Percentiles rank a stretch among this genome's conserved stretches.
phyloP scores from a whole-genome alignment of 192 early-diverging fungal species.

The Umbelopsis sp. region DNA sequence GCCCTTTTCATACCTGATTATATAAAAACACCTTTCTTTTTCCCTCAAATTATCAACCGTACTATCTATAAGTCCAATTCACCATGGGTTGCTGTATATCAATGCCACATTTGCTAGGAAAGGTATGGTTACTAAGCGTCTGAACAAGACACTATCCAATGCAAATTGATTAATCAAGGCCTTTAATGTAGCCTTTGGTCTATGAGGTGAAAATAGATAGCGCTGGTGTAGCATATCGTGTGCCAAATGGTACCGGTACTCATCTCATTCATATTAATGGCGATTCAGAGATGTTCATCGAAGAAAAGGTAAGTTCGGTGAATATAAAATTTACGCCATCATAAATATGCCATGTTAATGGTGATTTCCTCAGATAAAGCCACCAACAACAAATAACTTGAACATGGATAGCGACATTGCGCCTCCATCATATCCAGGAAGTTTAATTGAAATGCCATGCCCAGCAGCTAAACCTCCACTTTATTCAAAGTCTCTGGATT shows the following conservation, averaged over 20 bases:
- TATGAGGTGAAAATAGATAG: conserved; percentile 36
- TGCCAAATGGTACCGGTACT: conserved; percentile 35
- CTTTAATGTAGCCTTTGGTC: conserved; percentile 22
- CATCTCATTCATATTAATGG: conserved; percentile 34
- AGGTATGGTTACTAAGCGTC: conserved; percentile 1
- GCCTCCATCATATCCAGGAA: not conserved
- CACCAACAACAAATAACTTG: not conserved
- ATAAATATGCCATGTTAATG: not conserved
- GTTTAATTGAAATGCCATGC: not conserved
- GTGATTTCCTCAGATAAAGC: not conserved
- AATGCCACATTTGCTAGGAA: conserved; percentile 18
- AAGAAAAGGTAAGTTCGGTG: conserved; percentile 28
- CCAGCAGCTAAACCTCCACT: not conserved
- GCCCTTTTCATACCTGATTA: not conserved
- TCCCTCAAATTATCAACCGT: not conserved
- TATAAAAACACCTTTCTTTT: not conserved
- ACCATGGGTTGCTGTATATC: conserved; percentile 31
- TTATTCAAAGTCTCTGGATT: too few relatives aligned
- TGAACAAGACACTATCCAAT: not conserved
- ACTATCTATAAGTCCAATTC: not conserved
- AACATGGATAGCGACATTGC: not conserved
- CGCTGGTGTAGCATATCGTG: conserved; percentile 32
- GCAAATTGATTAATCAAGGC: not conserved
- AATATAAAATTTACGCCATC: not conserved
- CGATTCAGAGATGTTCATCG: conserved; percentile 30